Base-by-base conservation (phyloP, 352 stramenopile species). In the Pythium insidiosum region DNA sequence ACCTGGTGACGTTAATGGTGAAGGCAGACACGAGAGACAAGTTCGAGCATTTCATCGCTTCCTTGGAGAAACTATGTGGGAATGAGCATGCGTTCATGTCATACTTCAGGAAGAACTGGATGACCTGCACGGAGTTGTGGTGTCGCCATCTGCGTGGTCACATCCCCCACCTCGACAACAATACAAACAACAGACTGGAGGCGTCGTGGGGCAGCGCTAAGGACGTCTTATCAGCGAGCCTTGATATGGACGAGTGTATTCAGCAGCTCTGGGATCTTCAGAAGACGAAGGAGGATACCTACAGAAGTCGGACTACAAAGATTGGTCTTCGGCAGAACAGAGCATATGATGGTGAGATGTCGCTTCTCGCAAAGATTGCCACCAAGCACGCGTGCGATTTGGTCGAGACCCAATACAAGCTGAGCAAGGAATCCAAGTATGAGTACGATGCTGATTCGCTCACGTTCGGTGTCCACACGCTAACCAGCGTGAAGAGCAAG, bases 121-220 rank as follows among this genome's bases (percentile, higher is more conserved):
- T 50, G 22, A 43, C 18, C 13, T 50, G 43, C 4, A 50, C n/a
- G 16, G n/a, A 37, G 18, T 34, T 37, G 10, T 50, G 34, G 33
- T 39, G 33, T 21, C n/a, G 19, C 1, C 25, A 50, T 31, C 22
- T 43, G 20, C 43, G 34, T 29, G 43, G 34, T 15, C 20, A 29
- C 22, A 50, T 43, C 24, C 43, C 34, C 6, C 43, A 50, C 16
- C 30, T 49, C 4, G 30, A 49, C 23, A 49, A 49, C 20, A 40
- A 49, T 22, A 49, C 42, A 6, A 49, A 49, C 42, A 49, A 49
- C 23, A 12, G 42, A 5, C 12, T 40, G 42, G 42, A 41, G 31
- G 22, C 36, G 19, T 42, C 36, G 19, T 42, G 36, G 36, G 29
- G 22, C 39, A 18, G 23, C 22, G 22, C 39, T 29, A 46, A 46